Base-by-base conservation (phyloP, 2,329 filamentous ascomycete genomes). In the Diplocarpon mali region DNA sequence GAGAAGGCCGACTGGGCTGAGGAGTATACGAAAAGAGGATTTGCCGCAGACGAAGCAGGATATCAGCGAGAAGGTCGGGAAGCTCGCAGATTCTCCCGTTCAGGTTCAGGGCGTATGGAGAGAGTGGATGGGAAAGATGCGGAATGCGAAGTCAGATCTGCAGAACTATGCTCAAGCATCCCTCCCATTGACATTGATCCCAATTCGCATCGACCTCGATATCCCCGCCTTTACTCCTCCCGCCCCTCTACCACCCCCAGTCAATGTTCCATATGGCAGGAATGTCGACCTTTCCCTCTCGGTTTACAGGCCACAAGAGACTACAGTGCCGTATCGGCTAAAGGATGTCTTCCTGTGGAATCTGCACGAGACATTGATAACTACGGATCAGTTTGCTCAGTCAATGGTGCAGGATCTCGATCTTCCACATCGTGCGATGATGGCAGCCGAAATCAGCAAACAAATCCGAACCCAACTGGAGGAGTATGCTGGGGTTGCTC, bases 281-380 rank as follows among this genome's bases (percentile, higher is more conserved):
- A 70, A 71, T 13, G 75, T 81, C 54, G 84, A 94, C 59, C 78
- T 83, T 47, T 78, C 76, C 5, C 69, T 85, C 40, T 81, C 86
- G 12, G 80, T 88, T 45, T 95, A 93, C 67, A 81, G 82, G 57
- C 72, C 75, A 44, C 83, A 83, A 44, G 90, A 95, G 50, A 66
- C 77, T 49, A 88, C 88, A 12, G 80, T 88, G 1, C 83, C 86
- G 2, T 95, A 88, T 65, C 79, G 92, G 51, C 71, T 98, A 46
- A 88, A 93, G 58, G 92, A 98, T 57, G 83, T 85, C n/a, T 96
- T 98, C 58, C 68, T 95, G 42, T 98, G 92, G 92, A 98, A 98
- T 58, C 72, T 98, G 12, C 90, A 96, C 65, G 92, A 98, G 67
- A 85, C 86, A 0, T 70, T 95, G 47, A 85, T 89, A 41, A 98